These are phyloP conservation scores for Mycena vulgaris DNA, from an alignment of 768 basidiomycete genomes.

Conservation along the genomic window DNA sequence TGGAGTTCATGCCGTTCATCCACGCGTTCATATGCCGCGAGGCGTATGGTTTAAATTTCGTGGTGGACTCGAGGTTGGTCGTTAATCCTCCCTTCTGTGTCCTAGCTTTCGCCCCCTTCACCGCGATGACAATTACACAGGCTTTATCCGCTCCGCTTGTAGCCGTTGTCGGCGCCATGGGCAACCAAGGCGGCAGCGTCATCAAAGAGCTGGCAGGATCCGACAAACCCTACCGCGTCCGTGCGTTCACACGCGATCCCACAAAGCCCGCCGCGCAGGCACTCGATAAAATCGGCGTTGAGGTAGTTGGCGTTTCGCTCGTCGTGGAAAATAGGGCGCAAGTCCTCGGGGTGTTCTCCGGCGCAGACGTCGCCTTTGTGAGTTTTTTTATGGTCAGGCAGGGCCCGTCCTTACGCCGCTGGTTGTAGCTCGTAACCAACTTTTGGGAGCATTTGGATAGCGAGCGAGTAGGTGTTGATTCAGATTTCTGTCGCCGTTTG, in stretches of 20 bases:
- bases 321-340: neutral
- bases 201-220: slow-evolving; percentile 19
- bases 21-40: neutral
- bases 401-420: neutral
- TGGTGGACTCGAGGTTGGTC: neutral
- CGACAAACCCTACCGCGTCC: slow-evolving; percentile 22
- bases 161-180: slow-evolving; percentile 27
- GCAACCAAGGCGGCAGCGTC: slow-evolving; percentile 30
- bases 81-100: too few relatives aligned
- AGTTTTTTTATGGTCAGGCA: neutral
- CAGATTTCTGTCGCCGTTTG: neutral
- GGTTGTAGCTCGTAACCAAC: neutral
- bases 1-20: neutral
- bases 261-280: slow-evolving; percentile 20
- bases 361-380: slow-evolving; percentile 15
- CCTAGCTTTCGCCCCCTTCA: too few relatives aligned
- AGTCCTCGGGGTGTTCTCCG: slow-evolving; percentile 5
- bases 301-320: slow-evolving; percentile 3
- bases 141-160: slow-evolving; percentile 20
- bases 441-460: neutral
- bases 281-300: slow-evolving; percentile 1
- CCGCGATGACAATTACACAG: slow-evolving; percentile 7
- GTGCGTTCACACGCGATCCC: slow-evolving; percentile 19
- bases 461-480: neutral
- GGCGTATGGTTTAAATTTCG: neutral